Evolutionary conservation across 23 red algal genomes (phyloP), one percentile per base, ranked within the genome.

Genomic region (Gracilaria domingensis): DNA sequence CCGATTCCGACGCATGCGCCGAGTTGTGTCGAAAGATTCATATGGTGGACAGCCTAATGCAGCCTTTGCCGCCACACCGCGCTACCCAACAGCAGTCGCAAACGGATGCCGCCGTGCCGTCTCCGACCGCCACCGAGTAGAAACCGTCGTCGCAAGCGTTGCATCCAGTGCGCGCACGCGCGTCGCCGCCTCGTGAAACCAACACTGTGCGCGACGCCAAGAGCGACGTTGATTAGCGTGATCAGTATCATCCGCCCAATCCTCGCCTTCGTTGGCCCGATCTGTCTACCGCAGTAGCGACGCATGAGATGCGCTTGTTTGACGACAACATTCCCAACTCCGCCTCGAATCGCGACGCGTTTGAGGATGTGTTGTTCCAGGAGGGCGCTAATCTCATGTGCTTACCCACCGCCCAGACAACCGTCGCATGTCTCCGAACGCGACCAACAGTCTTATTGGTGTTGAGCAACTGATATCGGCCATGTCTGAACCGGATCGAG

Each of bases 21-120:
- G 72, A 64, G 47, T 26, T 89, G 51, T 89, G 74, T 30, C 66
- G 75, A 30, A 80, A 80, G 72, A 62, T 89, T 39, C 48, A 39
- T 39, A n/a, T 37, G 28, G 26, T 89, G 32, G 65, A 86, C 39
- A 54, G 32, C 48, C 34, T 69, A 14, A 33, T 69, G 62, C 16
- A 2, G 6, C 26, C 8, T 67, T 67, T 25, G 17, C 34, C 66
- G 66, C 34, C 48, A 23, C 42, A 36, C 2, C 24, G 40, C 72
- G 72, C 21, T 54, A 21, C 72, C 8, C 72, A 42, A 29, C 72
- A 47, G 21, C 59, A 64, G 12, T 26, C n/a, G 24, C 14, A 64
- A 64, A 30, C 59, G 30, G 59, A 64, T 65, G 61, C 16, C 53
- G 81, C 57, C 37, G 21, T 48, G 24, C 23, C 53, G 7, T 23